A percentile compares a stretch with the other conserved stretches of the same genome.
phyloP scores from a whole-genome alignment of 2,329 filamentous ascomycete species.

The Ophiostoma sp. region DNA sequence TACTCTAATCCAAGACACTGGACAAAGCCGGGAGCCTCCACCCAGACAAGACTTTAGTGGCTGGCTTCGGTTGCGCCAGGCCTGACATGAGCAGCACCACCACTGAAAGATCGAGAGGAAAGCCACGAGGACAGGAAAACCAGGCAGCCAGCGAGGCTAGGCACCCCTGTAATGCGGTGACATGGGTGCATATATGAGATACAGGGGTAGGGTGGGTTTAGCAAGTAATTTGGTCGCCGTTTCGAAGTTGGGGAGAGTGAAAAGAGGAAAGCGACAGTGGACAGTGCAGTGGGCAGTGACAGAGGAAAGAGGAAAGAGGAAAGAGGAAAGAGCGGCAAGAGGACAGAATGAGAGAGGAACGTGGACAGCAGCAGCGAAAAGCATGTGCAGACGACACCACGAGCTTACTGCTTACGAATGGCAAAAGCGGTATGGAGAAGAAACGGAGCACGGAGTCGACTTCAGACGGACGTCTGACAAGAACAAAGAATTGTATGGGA shows the following conservation, averaged over 20 bases:
- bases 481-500: background rate
- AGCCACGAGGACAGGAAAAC: slow-evolving; percentile 7
- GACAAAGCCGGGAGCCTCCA: background rate
- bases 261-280: background rate
- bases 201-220: background rate
- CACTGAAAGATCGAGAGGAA: background rate
- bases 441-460: background rate
- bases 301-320: background rate
- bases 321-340: background rate
- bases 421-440: too few species aligned
- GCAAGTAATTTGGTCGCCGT: background rate
- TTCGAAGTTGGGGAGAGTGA: background rate
- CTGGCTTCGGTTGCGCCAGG: background rate
- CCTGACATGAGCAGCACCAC: background rate
- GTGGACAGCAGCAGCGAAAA: too few species aligned
- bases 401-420: too few species aligned
- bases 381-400: too few species aligned
- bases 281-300: background rate
- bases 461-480: slow-evolving; percentile 8
- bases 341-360: too few species aligned
- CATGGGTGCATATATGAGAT: background rate
- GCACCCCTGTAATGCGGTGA: background rate
- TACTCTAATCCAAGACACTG: slow-evolving; percentile 1
- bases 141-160: background rate
- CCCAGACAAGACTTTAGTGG: too few species aligned